Conservation (phyloP, 352 stramenopile genomes). For the Nothophytophthora sp. region DNA sequence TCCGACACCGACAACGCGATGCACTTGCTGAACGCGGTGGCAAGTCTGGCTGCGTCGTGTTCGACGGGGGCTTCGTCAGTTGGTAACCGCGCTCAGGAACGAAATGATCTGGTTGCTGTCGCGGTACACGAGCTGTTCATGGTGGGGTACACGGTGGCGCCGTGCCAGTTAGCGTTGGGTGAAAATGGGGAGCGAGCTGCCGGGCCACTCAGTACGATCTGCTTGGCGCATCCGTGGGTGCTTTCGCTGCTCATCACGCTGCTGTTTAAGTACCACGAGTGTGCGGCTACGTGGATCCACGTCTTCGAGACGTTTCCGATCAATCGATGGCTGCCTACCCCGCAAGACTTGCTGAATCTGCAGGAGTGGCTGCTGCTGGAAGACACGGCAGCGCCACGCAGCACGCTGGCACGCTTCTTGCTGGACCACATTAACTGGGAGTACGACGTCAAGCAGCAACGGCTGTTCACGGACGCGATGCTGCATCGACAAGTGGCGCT, state of each 20-base stretch:
- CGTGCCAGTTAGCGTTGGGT: conserved; percentile 45
- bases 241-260: conserved; percentile 64
- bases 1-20: conserved; percentile 66
- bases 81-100: conserved; percentile 8
- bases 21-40: conserved; percentile 72
- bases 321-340: conserved; percentile 78
- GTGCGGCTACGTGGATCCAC: conserved; percentile 75
- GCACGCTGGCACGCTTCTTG: conserved; percentile 69
- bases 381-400: conserved; percentile 59
- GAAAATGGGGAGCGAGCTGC: conserved; percentile 53
- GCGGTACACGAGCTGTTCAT: conserved; percentile 74
- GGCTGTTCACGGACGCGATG: conserved; percentile 65
- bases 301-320: conserved; percentile 88
- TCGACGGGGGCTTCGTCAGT: conserved; percentile 1
- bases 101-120: conserved; percentile 49
- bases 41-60: conserved; percentile 47
- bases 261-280: conserved; percentile 81
- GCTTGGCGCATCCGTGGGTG: conserved; percentile 57
- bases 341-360: conserved; percentile 63
- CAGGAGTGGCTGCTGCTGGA: conserved; percentile 86
- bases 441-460: conserved; percentile 60
- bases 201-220: conserved; percentile 60
- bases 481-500: conserved; percentile 81
- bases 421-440: conserved; percentile 88
- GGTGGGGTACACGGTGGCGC: conserved; percentile 49